Percentiles rank a stretch among this genome's conserved stretches.
phyloP scores from a whole-genome alignment of 805 yeast genomes.

The Candida jianshihensis region DNA sequence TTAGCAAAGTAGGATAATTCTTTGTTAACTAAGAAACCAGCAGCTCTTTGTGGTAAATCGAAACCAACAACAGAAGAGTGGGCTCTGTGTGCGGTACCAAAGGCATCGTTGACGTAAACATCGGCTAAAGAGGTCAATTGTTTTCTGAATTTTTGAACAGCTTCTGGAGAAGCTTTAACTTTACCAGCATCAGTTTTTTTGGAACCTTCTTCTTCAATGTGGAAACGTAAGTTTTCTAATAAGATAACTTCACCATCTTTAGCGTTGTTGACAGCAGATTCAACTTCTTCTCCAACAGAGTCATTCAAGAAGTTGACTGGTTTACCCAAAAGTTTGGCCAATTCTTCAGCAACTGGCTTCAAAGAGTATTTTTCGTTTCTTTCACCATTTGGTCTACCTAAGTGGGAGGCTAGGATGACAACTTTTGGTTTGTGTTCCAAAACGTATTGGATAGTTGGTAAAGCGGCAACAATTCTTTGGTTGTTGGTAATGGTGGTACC shows the following conservation, averaged over 20 bases:
- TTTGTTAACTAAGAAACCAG: constrained; percentile 98
- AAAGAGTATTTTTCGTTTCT: constrained; percentile 78
- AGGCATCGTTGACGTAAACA: constrained; percentile 96
- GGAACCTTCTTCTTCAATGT: constrained; percentile 95
- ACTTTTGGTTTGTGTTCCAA: constrained; percentile 87
- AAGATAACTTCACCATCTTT: constrained; percentile 77
- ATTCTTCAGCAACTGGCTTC: constrained; percentile 89
- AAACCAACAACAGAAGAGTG: constrained; percentile 99
- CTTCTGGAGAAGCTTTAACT: constrained; percentile 84
- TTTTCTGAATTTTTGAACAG: constrained; percentile 80
- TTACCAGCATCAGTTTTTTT: constrained; percentile 88
- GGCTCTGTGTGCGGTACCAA: constrained; percentile 99
- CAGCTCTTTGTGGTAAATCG: constrained; percentile 91
- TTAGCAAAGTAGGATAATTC: constrained; percentile 96
- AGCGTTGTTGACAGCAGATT: constrained; percentile 67
- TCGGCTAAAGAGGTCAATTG: constrained; percentile 91
- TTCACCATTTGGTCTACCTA: constrained; percentile 99
- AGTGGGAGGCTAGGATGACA: constrained; percentile 89
- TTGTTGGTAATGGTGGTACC: constrained; percentile 97
- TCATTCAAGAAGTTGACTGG: constrained; percentile 79
- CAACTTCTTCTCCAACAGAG: constrained; percentile 90
- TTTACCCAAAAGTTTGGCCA: constrained; percentile 66
- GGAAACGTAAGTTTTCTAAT: constrained; percentile 97
- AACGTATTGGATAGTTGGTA: constrained; percentile 96
- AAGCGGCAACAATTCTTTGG: constrained; percentile 98